These are phyloP conservation scores for Boletus subcaerulescens DNA, from an alignment of 768 basidiomycete genomes.

Conservation along the genomic window DNA sequence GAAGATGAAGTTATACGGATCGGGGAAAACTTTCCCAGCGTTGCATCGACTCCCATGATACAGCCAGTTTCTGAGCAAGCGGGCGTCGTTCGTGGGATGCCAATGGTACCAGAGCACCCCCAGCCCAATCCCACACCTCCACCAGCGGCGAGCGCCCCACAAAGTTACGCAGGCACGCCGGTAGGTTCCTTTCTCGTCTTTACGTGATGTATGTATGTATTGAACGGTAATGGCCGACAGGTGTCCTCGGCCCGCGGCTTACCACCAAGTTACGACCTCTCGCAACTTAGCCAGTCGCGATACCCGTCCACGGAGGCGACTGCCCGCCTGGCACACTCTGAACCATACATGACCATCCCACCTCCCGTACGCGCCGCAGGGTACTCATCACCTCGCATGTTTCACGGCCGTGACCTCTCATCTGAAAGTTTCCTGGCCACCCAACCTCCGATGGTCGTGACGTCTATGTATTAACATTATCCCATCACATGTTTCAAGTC, in stretches of 20 bases:
- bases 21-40: constrained; percentile 15
- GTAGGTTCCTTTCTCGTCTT: constrained; percentile 9
- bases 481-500: constrained; percentile 4
- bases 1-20: constrained; percentile 19
- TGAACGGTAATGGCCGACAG: constrained; percentile 4
- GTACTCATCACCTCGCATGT: constrained; percentile 18
- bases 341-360: constrained; percentile 36
- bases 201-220: neutral
- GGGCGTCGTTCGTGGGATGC: constrained; percentile 1
- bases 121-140: neutral
- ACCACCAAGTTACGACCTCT: constrained; percentile 17
- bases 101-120: constrained; percentile 3
- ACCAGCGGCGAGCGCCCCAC: neutral
- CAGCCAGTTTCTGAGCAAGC: constrained; percentile 9
- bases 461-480: constrained; percentile 18
- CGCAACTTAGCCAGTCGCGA: constrained; percentile 5
- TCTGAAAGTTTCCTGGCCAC: constrained; percentile 25
- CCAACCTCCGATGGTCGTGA: constrained; percentile 24
- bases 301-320: constrained; percentile 26
- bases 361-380: constrained; percentile 37
- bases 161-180: constrained; percentile 5
- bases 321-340: constrained; percentile 15
- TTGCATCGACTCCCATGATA: constrained; percentile 13
- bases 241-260: constrained; percentile 1
- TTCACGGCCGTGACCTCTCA: constrained; percentile 26